Base-by-base conservation (phyloP, 768 basidiomycete species). In the Pulveroboletus sp. region DNA sequence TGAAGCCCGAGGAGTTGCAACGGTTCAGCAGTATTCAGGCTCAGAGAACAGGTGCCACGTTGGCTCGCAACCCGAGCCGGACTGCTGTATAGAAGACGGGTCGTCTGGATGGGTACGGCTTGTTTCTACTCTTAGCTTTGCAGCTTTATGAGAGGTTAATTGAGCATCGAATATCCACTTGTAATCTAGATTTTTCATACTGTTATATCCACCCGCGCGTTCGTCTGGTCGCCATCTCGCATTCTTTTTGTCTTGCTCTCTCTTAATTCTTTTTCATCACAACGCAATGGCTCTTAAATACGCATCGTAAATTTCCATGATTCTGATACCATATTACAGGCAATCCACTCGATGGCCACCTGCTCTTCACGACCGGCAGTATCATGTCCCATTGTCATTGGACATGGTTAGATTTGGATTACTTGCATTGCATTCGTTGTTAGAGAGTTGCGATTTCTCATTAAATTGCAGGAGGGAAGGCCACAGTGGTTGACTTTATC, bases 21-120 rank as follows among this genome's bases (percentile, higher is more conserved):
- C 78, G 91, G 60, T 91, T 94, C 79, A 84, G 81, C 70, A 84
- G 82, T 56, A 89, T 92, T 68, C 90, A 93, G 70, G 88, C 90
- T 6, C 80, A 82, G 43, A 76, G 82, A 32, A 79, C 83, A n/a
- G 90, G 92, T 36, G 77, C 78, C 43, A 83, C 82, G 13, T 77
- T 93, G 51, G 87, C 88, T 27, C 79, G 88, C 59, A 81, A 89
- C 70, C 88, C 87, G 18, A 82, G 80, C 63, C 73, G 81, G 52
- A 83, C 83, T 45, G 73, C 74, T 28, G 68, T 68, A 64, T 76
- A 76, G 72, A 63, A 4, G 24, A 32, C 8, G 42, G 27, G 15
- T 31, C 8, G 14, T 24, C 46, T 49, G 51, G 53, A 61, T 53
- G 55, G 53, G 57, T 59, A 57, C 45, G 55, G 49, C 57, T 44